Conservation (phyloP, 805 yeast genomes). For the Teunomyces pallodes region DNA sequence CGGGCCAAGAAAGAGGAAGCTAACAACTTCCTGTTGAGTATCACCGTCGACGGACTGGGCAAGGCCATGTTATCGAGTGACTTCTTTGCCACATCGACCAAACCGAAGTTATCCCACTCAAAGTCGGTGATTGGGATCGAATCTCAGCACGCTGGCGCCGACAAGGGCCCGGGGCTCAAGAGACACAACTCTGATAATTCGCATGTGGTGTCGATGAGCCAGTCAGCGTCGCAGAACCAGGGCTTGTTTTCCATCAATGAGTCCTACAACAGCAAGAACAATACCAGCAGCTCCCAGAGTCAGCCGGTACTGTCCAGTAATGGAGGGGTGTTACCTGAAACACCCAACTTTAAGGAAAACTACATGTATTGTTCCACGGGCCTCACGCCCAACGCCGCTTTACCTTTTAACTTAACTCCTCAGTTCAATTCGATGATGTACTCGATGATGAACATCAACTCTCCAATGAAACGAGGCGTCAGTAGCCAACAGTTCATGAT, state of each 20-base stretch:
- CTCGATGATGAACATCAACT: constrained; percentile 31
- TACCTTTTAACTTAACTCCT: constrained; percentile 36
- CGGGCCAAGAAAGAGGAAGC: not conserved
- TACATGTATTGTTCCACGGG: constrained; percentile 24
- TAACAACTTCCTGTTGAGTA: constrained; percentile 30
- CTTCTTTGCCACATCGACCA: constrained; percentile 10
- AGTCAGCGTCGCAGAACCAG: constrained; percentile 1
- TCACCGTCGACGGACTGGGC: constrained; percentile 41
- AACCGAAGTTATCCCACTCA: constrained; percentile 22
- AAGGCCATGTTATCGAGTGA: constrained; percentile 35
- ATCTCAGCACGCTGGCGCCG: constrained; percentile 5
- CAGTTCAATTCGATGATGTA: constrained; percentile 42
- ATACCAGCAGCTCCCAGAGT: not conserved
- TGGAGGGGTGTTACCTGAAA: constrained; percentile 24
- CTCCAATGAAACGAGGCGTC: constrained; percentile 23
- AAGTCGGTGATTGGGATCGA: constrained; percentile 30
- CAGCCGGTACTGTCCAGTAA: constrained; percentile 2
- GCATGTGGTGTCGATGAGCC: constrained; percentile 10
- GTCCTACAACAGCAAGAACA: not conserved
- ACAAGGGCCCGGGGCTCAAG: constrained; percentile 3
- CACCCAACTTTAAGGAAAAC: constrained; percentile 33
- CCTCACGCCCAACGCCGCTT: constrained; percentile 24
- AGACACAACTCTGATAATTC: constrained; percentile 25
- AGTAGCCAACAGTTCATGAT: constrained; percentile 16
- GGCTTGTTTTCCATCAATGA: constrained; percentile 2